Evolutionary conservation across 75 land plant species (phyloP).

Genomic region (Isoetes taiwanensis): DNA sequence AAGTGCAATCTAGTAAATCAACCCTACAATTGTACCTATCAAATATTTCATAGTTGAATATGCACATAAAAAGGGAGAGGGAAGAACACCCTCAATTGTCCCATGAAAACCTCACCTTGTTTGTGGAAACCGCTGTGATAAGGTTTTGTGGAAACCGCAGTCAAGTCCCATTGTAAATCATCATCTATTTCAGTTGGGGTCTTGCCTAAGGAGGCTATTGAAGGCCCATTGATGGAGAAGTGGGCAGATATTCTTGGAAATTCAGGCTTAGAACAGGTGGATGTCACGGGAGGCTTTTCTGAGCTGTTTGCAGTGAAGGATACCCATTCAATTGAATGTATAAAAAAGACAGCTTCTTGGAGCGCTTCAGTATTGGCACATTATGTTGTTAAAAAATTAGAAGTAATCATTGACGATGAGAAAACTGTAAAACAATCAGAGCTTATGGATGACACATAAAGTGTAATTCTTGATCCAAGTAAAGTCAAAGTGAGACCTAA

Average conservation of each 20-base stretch:
- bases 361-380: slow-evolving; percentile 52
- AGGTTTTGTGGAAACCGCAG: no score
- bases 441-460: slow-evolving; percentile 87
- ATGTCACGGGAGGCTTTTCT: slow-evolving; percentile 64
- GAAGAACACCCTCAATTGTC: no score
- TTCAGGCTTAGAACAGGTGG: slow-evolving; percentile 34
- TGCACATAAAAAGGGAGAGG: no score
- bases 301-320: slow-evolving; percentile 88
- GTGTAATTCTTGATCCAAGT: slow-evolving; percentile 59
- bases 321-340: no score
- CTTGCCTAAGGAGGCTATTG: slow-evolving; percentile 54
- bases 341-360: slow-evolving; percentile 69
- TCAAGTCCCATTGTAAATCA: slow-evolving; percentile 18
- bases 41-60: no score
- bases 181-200: slow-evolving; percentile 34
- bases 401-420: slow-evolving; percentile 86
- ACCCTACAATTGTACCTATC: no score
- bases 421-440: slow-evolving; percentile 64
- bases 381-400: slow-evolving; percentile 84
- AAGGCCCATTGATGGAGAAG: slow-evolving; percentile 61
- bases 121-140: no score
- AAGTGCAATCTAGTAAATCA: no score
- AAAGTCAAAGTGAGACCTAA: slow-evolving; percentile 57
- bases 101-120: no score
- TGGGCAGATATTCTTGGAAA: slow-evolving; percentile 46